These are phyloP conservation scores for Ricinus communis DNA, from an alignment of 345 rosid genomes.

Conservation along the genomic window DNA sequence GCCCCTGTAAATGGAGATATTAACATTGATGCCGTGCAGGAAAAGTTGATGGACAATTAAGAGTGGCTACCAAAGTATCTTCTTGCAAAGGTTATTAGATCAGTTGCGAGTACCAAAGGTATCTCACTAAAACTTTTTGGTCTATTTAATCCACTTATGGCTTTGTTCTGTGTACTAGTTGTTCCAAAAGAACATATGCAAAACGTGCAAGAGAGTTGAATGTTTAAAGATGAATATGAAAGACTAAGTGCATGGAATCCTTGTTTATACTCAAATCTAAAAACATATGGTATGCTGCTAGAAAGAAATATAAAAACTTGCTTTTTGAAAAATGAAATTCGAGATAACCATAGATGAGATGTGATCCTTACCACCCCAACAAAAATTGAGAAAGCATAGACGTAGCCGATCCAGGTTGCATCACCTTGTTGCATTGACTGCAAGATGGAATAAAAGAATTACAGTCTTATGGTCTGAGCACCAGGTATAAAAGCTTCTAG, in stretches of 20 bases:
- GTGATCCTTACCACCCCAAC: slow-evolving; percentile 30
- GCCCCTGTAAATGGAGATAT: no score
- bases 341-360: background rate
- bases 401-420: slow-evolving; percentile 36
- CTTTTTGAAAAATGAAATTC: background rate
- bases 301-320: background rate
- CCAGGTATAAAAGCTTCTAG: background rate
- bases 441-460: background rate
- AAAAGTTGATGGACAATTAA: background rate
- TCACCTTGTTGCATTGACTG: slow-evolving; percentile 32
- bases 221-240: background rate
- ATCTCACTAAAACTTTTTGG: background rate
- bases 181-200: background rate
- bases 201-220: background rate
- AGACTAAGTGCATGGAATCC: background rate
- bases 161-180: background rate
- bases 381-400: slow-evolving; percentile 33
- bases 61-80: background rate
- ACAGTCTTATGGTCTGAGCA: background rate
- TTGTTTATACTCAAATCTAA: background rate
- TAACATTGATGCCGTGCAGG: background rate
- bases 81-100: background rate
- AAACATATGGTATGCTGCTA: background rate
- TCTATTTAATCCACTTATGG: background rate
- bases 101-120: background rate